A percentile compares a stretch with the other conserved stretches of the same genome.
Evolutionary conservation across 345 rosid species (phyloP).

Genomic region (Microcos paniculata): DNA sequence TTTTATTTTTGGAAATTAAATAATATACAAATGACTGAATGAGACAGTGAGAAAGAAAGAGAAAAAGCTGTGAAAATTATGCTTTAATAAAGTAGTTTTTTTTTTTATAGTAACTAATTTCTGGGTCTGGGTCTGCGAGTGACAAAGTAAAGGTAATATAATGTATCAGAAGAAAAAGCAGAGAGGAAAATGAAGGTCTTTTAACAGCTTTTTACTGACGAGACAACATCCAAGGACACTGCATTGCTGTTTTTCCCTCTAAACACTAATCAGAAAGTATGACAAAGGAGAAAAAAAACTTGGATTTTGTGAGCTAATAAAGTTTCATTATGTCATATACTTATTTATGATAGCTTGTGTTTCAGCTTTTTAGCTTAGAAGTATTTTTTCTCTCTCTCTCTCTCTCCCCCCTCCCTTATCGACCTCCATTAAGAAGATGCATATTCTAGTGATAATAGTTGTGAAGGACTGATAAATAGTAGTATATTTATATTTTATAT

Average conservation of each 20-base stretch:
- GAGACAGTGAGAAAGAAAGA: constrained; percentile 14
- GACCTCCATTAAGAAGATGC: neutral
- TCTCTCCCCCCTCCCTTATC: neutral
- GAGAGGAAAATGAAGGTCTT: constrained; percentile 36
- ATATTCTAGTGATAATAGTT: constrained; percentile 2
- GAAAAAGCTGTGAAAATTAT: neutral
- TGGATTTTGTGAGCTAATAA: constrained; percentile 38
- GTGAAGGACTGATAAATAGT: neutral
- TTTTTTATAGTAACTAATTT: constrained; percentile 16
- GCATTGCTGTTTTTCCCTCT: constrained; percentile 27
- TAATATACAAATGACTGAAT: neutral
- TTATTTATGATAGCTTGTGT: constrained; percentile 6
- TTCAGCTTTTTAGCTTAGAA: neutral
- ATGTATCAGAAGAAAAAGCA: constrained; percentile 27
- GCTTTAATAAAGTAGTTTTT: constrained; percentile 20
- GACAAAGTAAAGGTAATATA: constrained; percentile 21
- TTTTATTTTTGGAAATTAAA: neutral
- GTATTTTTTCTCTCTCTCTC: too few relatives aligned
- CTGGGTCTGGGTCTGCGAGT: neutral
- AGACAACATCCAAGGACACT: constrained; percentile 61
- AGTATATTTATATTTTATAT: too few relatives aligned
- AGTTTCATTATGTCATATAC: constrained; percentile 14
- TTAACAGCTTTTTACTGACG: constrained; percentile 55
- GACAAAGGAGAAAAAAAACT: constrained; percentile 32
- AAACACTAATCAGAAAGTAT: constrained; percentile 26